phyloP scores from a whole-genome alignment of 768 basidiomycete species.

The Termitomyces sp. region DNA sequence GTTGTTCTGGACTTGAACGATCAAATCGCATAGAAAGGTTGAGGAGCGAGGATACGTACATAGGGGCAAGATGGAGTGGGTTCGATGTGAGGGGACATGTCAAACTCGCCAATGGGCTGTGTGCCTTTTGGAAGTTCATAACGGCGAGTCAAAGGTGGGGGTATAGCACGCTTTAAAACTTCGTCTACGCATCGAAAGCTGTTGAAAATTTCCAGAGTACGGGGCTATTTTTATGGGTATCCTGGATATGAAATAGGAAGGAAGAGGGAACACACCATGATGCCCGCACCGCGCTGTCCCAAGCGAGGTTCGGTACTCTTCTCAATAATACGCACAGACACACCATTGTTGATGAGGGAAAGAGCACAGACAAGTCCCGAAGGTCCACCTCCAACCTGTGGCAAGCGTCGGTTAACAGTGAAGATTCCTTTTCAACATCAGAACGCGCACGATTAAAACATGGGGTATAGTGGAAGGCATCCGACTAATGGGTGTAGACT shows the following conservation, averaged over 20 bases:
- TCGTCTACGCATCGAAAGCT: constrained; percentile 32
- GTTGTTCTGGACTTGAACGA: constrained; percentile 20
- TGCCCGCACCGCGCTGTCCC: constrained; percentile 32
- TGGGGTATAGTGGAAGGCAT: constrained; percentile 5
- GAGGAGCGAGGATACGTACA: constrained; percentile 16
- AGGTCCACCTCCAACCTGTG: constrained; percentile 42
- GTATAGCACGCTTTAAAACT: constrained; percentile 25
- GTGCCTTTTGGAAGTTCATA: constrained; percentile 30
- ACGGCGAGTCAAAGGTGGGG: constrained; percentile 22
- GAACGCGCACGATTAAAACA: constrained; percentile 21
- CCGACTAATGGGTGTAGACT: background rate
- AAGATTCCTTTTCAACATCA: background rate
- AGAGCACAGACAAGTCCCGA: constrained; percentile 40
- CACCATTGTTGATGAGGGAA: constrained; percentile 34
- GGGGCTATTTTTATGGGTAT: constrained; percentile 25
- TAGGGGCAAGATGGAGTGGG: constrained; percentile 29
- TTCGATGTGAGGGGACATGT: constrained; percentile 23
- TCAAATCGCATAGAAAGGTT: background rate
- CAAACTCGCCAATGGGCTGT: constrained; percentile 23
- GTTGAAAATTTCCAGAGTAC: constrained; percentile 39
- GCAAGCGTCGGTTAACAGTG: background rate
- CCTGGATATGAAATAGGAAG: background rate
- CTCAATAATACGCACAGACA: constrained; percentile 48
- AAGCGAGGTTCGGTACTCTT: constrained; percentile 30
- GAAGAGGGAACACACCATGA: constrained; percentile 24